Percentiles rank a stretch among this genome's conserved stretches.
These are phyloP conservation scores for Isatis tinctoria DNA, from an alignment of 345 rosid genomes.

Conservation along the genomic window DNA sequence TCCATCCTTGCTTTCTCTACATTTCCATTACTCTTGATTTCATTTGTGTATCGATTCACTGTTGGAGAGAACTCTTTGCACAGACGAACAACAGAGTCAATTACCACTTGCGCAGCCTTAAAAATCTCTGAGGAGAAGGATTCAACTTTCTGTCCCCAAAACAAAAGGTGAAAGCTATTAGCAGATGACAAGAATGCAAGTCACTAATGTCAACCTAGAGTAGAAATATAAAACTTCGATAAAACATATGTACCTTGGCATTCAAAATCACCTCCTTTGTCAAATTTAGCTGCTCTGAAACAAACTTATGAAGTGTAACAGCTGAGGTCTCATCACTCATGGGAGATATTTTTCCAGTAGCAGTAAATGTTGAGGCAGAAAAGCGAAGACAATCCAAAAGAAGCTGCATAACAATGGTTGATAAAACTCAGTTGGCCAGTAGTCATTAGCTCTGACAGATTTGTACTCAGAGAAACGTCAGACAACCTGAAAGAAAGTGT, in stretches of 20 bases:
- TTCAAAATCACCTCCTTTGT: slow-evolving; percentile 46
- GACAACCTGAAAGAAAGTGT: slow-evolving; percentile 58
- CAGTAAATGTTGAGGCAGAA: slow-evolving; percentile 50
- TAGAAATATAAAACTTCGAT: background rate
- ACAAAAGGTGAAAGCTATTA: slow-evolving; percentile 10
- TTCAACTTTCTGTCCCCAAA: slow-evolving; percentile 48
- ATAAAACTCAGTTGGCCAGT: background rate
- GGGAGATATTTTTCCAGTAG: slow-evolving; percentile 44
- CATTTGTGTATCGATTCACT: slow-evolving; percentile 36
- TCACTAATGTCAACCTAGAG: slow-evolving; percentile 1
- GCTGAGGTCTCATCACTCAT: slow-evolving; percentile 32
- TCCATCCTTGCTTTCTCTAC: slow-evolving; percentile 23
- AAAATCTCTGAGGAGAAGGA: slow-evolving; percentile 51
- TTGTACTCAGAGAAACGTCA: background rate
- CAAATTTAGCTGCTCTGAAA: slow-evolving; percentile 57
- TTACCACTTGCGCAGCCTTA: slow-evolving; percentile 54
- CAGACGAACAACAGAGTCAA: slow-evolving; percentile 54
- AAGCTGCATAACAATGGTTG: slow-evolving; percentile 51
- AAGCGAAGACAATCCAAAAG: slow-evolving; percentile 59
- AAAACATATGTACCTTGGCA: slow-evolving; percentile 50
- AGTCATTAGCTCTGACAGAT: background rate
- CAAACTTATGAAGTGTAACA: slow-evolving; percentile 49
- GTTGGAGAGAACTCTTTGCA: slow-evolving; percentile 53
- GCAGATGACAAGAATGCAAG: slow-evolving; percentile 2
- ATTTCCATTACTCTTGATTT: slow-evolving; percentile 21